Base-by-base conservation (phyloP, 768 basidiomycete genomes). In the Lactarius sp. region DNA sequence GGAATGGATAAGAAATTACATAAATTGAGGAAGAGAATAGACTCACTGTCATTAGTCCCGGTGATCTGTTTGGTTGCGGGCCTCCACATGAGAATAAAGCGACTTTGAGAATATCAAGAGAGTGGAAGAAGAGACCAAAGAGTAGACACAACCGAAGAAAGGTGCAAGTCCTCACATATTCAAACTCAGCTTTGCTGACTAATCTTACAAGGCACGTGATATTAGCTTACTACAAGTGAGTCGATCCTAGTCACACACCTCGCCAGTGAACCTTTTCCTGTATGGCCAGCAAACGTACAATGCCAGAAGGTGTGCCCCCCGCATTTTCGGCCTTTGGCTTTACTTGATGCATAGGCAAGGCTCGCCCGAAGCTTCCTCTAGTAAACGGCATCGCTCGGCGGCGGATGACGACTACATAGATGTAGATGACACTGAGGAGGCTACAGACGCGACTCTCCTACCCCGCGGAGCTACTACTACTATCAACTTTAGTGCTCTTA, bases 31-130 rank as follows among this genome's bases (percentile, higher is more conserved):
- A 59, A 0, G 9, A 37, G 20, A 52, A n/a, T n/a, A 50, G 37
- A 76, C 84, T 70, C 44, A 91, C 93, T 89, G 51, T 96, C 94
- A 70, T 97, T 97, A 22, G 94, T 95, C 61, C 94, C 94, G 44
- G 91, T 91, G 34, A 94, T 89, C 76, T 92, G 88, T 69, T 86
- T 86, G 61, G 92, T 92, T 66, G 92, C 90, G 61, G 90, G 90
- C 76, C 86, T 87, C 90, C 91, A 93, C 91, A 93, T 92, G 67
- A 70, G 75, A 58, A 66, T 31, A 63, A 60, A 37, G 49, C 60
- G 66, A 54, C n/a, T 34, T 37, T 52, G 34, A 64, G 22, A 64
- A 60, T 65, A 69, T 60, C 69, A 59, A 66, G 60, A 64, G 53
- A 41, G 56, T 22, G 50, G 47, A 57, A 66, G 66, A 37, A 59